Evolutionary conservation across 2,329 filamentous ascomycete species (phyloP).

Genomic region (Aspergillus sp.): DNA sequence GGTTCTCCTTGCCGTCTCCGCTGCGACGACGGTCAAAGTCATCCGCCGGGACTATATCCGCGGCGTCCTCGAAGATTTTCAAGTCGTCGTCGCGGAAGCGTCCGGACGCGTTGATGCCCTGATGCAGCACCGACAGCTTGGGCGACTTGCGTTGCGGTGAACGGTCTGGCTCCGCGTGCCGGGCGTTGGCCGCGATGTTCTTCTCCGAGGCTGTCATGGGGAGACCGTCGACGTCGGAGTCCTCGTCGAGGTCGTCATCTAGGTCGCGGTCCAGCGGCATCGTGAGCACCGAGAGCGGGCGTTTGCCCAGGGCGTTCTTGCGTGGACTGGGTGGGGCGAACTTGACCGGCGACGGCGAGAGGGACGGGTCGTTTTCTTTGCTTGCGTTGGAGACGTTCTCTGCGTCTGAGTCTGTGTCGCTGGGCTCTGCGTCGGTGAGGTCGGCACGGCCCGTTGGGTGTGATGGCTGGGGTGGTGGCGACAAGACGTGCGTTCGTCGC

Average conservation of each 20-base stretch:
- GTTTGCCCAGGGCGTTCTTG: constrained; percentile 38
- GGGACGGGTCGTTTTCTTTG: constrained; percentile 50
- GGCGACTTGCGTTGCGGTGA: constrained; percentile 35
- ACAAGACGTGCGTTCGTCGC: constrained; percentile 13
- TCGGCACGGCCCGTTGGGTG: constrained; percentile 6
- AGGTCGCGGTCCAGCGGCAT: constrained; percentile 26
- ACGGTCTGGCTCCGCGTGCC: constrained; percentile 9
- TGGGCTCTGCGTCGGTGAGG: constrained; percentile 13
- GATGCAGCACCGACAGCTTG: constrained; percentile 27
- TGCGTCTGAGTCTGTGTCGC: constrained; percentile 24
- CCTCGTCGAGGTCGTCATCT: constrained; percentile 18
- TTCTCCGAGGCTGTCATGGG: constrained; percentile 36
- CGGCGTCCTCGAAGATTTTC: constrained; percentile 32
- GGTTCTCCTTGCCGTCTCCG: constrained; percentile 25
- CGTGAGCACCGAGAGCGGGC: constrained; percentile 43
- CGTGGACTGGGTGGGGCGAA: constrained; percentile 34
- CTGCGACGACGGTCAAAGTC: constrained; percentile 14
- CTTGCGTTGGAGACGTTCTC: constrained; percentile 31
- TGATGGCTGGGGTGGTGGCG: constrained; percentile 5
- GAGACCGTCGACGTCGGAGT: constrained; percentile 21
- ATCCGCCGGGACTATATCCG: constrained; percentile 11
- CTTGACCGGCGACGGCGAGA: constrained; percentile 38
- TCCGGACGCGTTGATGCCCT: constrained; percentile 21
- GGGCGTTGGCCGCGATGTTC: constrained; percentile 40
- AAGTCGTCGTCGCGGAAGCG: constrained; percentile 27